phyloP scores from a whole-genome alignment of 441 rosid genomes.

The Erysimum cheiri region DNA sequence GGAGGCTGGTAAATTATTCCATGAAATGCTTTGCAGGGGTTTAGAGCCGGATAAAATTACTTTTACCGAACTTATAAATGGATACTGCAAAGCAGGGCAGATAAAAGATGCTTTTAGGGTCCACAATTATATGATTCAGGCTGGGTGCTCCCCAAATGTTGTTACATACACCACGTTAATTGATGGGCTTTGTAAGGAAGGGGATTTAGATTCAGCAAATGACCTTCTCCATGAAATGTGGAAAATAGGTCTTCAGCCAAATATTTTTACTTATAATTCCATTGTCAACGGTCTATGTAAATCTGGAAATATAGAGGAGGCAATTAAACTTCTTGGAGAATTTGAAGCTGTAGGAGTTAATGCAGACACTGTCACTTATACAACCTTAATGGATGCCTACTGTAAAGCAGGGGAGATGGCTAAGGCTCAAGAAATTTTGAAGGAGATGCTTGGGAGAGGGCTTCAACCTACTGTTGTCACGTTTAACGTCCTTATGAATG shows the following conservation, averaged over 20 bases:
- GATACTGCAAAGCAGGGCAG: constrained; percentile 79
- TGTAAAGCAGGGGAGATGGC: constrained; percentile 74
- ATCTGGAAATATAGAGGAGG: constrained; percentile 67
- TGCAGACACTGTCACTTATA: constrained; percentile 79
- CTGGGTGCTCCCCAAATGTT: constrained; percentile 69
- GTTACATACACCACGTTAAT: constrained; percentile 84
- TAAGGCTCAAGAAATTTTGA: constrained; percentile 70
- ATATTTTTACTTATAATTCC: constrained; percentile 74
- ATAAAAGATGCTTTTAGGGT: constrained; percentile 72
- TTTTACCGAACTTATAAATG: constrained; percentile 81
- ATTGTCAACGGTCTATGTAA: constrained; percentile 86
- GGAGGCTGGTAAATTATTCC: constrained; percentile 69
- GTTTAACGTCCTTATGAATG: constrained; percentile 90
- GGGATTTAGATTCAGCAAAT: constrained; percentile 83
- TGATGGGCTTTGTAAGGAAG: constrained; percentile 83
- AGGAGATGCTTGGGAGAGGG: constrained; percentile 73
- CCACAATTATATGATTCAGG: constrained; percentile 82
- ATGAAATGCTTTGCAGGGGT: constrained; percentile 63
- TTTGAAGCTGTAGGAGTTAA: constrained; percentile 63
- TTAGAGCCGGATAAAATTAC: constrained; percentile 76
- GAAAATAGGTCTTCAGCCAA: constrained; percentile 73
- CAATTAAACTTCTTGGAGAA: constrained; percentile 73
- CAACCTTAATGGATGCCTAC: constrained; percentile 84
- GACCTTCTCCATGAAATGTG: constrained; percentile 90
- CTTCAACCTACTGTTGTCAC: constrained; percentile 78